Evolutionary conservation across 768 basidiomycete genomes (phyloP), one percentile per base, ranked within the genome.

Genomic region (Agaricus sinodeliciosus): DNA sequence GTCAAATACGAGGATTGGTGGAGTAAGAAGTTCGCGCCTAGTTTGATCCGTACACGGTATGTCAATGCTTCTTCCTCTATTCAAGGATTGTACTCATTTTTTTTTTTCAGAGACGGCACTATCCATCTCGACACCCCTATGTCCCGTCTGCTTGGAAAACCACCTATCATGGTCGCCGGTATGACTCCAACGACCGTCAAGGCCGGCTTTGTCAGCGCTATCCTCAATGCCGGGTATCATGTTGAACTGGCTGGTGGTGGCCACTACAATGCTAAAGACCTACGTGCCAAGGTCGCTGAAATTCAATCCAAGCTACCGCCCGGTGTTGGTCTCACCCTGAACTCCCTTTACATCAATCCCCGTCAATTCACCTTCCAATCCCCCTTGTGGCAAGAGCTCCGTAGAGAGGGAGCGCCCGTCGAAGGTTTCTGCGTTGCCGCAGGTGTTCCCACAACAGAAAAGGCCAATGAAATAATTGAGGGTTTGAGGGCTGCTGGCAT

Each of bases 401-500:
- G 91, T 57, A 84, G 84, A 54, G 96, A 97, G 67, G 95, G 95
- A 51, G 72, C 94, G 3, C 96, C 96, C 11, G 77, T 98, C 57
- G 95, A 99, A 73, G 96, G 96, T n/a, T 95, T 99, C 72, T 97
- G 94, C 65, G 91, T 98, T 55, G 96, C 95, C 37, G 96, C 96
- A 43, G 96, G 95, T 63, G 90, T 99, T 60, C 96, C 96, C 8
- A 89, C 81, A 60, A 92, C 92, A 1, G 96, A 98, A 71, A 99
- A 98, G 71, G 94, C 95, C 2, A 85, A 85, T 42, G 95, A 98
- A 70, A 97, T 99, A 70, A 96, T 98, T 58, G 81, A 76, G 12
- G 90, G 85, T 3, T 73, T 99, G 44, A 80, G 79, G 60, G 70
- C 66, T 28, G 87, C 89, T 47, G 95, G 95, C 19, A 95, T 98